Conservation (phyloP, 1,284 basidiomycete genomes). For the Ustilago loliicola region DNA sequence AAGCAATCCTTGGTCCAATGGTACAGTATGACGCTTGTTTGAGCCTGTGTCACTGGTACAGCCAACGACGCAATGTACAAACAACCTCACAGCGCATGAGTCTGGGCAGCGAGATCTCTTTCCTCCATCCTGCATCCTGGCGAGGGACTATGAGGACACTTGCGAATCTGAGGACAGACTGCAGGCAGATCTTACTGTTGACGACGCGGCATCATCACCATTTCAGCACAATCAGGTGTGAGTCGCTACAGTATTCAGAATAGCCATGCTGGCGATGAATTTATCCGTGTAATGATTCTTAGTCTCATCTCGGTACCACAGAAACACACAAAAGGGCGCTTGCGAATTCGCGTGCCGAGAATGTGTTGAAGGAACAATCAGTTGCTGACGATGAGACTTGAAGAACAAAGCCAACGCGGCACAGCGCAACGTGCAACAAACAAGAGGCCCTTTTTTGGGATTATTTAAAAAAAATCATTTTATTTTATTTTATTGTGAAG, state of each 20-base stretch:
- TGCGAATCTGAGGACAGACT: too few relatives aligned
- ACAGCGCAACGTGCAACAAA: too few relatives aligned
- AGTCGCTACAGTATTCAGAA: background rate
- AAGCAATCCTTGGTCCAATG: background rate
- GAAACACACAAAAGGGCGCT: background rate
- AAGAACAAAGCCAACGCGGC: too few relatives aligned
- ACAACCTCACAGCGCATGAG: background rate
- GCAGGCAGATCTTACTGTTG: background rate
- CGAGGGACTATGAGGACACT: too few relatives aligned
- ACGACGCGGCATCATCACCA: background rate
- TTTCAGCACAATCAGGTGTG: background rate
- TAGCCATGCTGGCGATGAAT: background rate
- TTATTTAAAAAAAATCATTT: too few relatives aligned
- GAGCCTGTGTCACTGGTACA: background rate
- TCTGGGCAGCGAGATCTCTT: background rate
- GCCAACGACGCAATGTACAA: conserved; percentile 1
- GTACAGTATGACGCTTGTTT: background rate
- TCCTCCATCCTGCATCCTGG: background rate
- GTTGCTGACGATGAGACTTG: too few relatives aligned
- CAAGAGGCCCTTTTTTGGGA: too few relatives aligned
- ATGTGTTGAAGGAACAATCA: too few relatives aligned
- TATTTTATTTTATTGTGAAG: background rate
- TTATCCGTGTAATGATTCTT: background rate
- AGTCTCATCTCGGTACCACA: conserved; percentile 2
- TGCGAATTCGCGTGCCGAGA: background rate